Evolutionary conservation across 2,329 filamentous ascomycete species (phyloP).

Genomic region (Fusarium sp.): DNA sequence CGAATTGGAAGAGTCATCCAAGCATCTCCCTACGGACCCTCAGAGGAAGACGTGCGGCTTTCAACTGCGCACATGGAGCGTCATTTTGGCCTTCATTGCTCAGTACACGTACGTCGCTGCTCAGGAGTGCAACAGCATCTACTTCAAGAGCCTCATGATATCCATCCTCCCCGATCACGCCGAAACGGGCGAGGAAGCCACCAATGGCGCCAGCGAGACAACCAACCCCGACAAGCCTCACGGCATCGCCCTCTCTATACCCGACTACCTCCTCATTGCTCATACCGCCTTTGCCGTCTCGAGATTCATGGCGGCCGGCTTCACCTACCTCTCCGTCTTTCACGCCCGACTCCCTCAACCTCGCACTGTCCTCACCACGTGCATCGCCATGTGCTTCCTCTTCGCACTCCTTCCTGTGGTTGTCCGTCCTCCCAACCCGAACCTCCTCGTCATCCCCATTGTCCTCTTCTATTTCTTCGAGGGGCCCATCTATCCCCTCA

Average conservation of each 20-base stretch:
- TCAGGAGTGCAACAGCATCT: conserved; percentile 71
- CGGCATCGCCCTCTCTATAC: conserved; percentile 61
- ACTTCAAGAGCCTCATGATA: conserved; percentile 62
- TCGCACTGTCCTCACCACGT: conserved; percentile 71
- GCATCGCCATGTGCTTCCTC: conserved; percentile 67
- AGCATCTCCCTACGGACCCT: conserved; percentile 59
- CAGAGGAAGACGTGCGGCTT: conserved; percentile 60
- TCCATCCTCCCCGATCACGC: conserved; percentile 49
- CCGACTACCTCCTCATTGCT: conserved; percentile 74
- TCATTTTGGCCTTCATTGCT: conserved; percentile 75
- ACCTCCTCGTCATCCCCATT: conserved; percentile 65
- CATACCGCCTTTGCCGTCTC: conserved; percentile 77
- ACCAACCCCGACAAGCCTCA: conserved; percentile 48
- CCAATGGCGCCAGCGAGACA: conserved; percentile 41
- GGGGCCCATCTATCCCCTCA: conserved; percentile 81
- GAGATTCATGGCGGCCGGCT: conserved; percentile 70
- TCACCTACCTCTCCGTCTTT: conserved; percentile 66
- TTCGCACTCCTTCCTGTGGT: conserved; percentile 58
- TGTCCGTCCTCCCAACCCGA: conserved; percentile 54
- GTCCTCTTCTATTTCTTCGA: conserved; percentile 81
- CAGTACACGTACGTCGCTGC: conserved; percentile 83
- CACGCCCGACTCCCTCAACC: conserved; percentile 66
- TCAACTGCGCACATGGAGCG: conserved; percentile 61
- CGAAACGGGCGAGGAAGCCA: conserved; percentile 32
- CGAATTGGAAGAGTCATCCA: conserved; percentile 60